phyloP scores from a whole-genome alignment of 257 asterid species.

The Lithospermum erythrorhizon region DNA sequence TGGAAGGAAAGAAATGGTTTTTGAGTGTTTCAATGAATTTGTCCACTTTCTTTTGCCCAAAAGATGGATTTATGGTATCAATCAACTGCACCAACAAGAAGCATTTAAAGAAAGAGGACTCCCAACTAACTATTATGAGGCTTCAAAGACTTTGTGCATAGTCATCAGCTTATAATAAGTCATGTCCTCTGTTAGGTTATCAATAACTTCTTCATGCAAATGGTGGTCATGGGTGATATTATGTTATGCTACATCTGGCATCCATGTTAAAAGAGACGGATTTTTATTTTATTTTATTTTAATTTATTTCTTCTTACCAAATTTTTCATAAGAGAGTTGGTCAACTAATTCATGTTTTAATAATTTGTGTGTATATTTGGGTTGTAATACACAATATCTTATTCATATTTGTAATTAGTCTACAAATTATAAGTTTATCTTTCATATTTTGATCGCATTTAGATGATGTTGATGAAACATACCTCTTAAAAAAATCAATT shows the following conservation, averaged over 20 bases:
- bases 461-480: too few species aligned
- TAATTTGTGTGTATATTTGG: too few species aligned
- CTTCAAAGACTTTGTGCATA: not conserved
- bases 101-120: not conserved
- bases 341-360: too few species aligned
- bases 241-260: not conserved
- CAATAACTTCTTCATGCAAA: slow-evolving; percentile 8
- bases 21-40: not conserved
- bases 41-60: not conserved
- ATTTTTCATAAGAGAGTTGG: too few species aligned
- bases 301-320: too few species aligned
- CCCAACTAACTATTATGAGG: not conserved
- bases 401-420: too few species aligned
- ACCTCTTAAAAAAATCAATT: too few species aligned
- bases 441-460: too few species aligned
- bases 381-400: too few species aligned
- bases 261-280: not conserved
- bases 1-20: not conserved
- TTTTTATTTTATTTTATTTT: too few species aligned
- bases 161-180: not conserved
- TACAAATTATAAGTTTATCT: too few species aligned
- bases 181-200: slow-evolving; percentile 1
- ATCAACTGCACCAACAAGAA: not conserved
- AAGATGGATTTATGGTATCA: not conserved
- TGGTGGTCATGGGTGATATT: not conserved